Conservation (phyloP, 495 filamentous ascomycete species). For the Pseudevernia furfuracea region DNA sequence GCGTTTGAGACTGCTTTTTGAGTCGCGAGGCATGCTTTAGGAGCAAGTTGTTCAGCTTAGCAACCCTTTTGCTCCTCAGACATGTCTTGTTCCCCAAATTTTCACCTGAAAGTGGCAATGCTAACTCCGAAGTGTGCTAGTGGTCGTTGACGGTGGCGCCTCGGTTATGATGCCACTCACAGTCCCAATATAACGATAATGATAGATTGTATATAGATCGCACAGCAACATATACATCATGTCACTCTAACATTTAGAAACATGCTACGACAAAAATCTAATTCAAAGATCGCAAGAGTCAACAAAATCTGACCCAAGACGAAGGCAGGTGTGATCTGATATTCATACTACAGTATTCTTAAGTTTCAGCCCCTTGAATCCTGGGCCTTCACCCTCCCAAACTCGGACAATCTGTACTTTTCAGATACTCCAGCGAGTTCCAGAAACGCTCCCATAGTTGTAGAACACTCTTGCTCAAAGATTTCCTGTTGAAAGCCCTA, state of each 20-base stretch:
- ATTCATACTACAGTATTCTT: no score
- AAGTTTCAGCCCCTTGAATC: no score
- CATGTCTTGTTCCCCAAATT: neutral
- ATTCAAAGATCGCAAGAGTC: no score
- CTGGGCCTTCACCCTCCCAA: no score
- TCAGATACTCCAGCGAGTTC: no score
- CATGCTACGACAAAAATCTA: no score
- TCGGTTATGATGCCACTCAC: constrained; percentile 29
- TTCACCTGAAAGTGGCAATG: neutral
- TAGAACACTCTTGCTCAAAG: no score
- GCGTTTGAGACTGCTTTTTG: neutral
- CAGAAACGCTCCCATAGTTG: no score
- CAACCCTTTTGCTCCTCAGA: neutral
- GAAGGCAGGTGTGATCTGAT: no score
- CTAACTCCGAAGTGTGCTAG: neutral
- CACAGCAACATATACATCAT: neutral
- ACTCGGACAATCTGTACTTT: no score
- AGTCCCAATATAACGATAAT: constrained; percentile 13
- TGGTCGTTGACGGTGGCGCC: constrained; percentile 49
- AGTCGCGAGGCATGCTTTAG: neutral
- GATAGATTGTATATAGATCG: neutral
- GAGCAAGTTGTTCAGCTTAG: neutral
- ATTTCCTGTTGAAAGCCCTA: no score
- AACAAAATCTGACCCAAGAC: no score
- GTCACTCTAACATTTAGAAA: neutral